Base-by-base conservation (phyloP, 805 yeast species). In the Yamadazyma scolyti region DNA sequence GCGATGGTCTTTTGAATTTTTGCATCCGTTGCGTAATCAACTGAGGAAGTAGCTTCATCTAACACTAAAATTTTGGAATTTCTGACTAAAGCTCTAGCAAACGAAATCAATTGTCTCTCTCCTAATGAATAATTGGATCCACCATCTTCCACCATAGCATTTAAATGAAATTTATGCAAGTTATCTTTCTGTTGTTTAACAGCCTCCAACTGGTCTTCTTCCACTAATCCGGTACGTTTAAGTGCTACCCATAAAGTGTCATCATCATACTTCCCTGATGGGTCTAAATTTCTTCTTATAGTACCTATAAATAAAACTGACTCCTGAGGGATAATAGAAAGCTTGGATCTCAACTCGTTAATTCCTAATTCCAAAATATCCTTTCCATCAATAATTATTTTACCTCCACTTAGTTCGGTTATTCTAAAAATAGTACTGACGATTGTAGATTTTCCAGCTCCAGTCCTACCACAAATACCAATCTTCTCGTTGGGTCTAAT, bases 401-500 rank as follows among this genome's bases (percentile, higher is more conserved):
- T 37, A 4, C 85, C 84, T 2, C 40, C 31, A 17, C 58, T 56
- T 25, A 75, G 50, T 52, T 77, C 84, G 11, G 66, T 56, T 29
- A 79, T 48, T 43, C 85, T 58, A 50, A 68, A 79, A 32, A 79
- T 52, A 1, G 82, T 80, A n/a, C 76, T 68, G 75, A 77, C 77
- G 30, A 79, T 75, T 4, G 83, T 69, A 2, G 80, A 64, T 55
- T 78, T 79, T 28, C 95, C 95, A 3, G 95, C 94, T 46, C 95
- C 95, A 0, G 95, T 85, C 50, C 95, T 72, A 26, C 95, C 95
- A 64, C 90, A 82, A 34, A 85, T 78, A 27, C 95, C 95, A 43
- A 85, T 71, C 48, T 81, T 83, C 53, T 85, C 86, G 13, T 70
- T 61, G 0, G 79, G 70, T 6, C 63, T 51, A 28, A 82, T 62